Conservation (phyloP, 306 rosid genomes). For the Dalbergia cochinchinensis region DNA sequence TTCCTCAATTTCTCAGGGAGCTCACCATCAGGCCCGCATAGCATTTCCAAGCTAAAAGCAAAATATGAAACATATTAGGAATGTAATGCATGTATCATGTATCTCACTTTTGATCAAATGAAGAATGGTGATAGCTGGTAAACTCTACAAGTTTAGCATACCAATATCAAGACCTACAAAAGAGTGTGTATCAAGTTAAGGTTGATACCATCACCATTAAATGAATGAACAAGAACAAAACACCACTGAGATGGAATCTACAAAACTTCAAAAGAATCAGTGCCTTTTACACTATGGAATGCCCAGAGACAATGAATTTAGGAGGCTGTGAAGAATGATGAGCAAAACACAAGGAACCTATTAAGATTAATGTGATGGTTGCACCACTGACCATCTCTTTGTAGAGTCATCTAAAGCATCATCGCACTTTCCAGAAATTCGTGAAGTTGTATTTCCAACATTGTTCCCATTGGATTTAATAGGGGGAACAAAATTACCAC, state of each 20-base stretch:
- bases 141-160: constrained; percentile 12
- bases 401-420: constrained; percentile 85
- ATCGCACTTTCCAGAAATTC: constrained; percentile 70
- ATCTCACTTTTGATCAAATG: constrained; percentile 21
- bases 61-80: constrained; percentile 42
- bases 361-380: constrained; percentile 24
- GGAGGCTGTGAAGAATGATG: constrained; percentile 27
- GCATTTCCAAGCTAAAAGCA: constrained; percentile 79
- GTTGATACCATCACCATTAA: background rate
- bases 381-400: constrained; percentile 82
- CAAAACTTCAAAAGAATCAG: constrained; percentile 3
- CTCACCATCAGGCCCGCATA: constrained; percentile 97
- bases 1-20: constrained; percentile 98
- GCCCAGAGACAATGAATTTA: constrained; percentile 15
- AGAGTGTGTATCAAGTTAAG: constrained; percentile 26
- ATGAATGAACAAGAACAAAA: constrained; percentile 35
- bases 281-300: constrained; percentile 9
- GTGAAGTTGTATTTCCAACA: constrained; percentile 70
- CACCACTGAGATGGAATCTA: constrained; percentile 14
- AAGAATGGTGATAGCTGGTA: constrained; percentile 17
- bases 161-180: background rate
- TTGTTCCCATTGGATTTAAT: constrained; percentile 73
- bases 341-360: constrained; percentile 35
- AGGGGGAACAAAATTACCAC: constrained; percentile 94
- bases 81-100: constrained; percentile 32